A percentile compares a stretch with the other conserved stretches of the same genome.
Conservation (phyloP, 495 filamentous ascomycete species). For the Immersiella caudata region DNA sequence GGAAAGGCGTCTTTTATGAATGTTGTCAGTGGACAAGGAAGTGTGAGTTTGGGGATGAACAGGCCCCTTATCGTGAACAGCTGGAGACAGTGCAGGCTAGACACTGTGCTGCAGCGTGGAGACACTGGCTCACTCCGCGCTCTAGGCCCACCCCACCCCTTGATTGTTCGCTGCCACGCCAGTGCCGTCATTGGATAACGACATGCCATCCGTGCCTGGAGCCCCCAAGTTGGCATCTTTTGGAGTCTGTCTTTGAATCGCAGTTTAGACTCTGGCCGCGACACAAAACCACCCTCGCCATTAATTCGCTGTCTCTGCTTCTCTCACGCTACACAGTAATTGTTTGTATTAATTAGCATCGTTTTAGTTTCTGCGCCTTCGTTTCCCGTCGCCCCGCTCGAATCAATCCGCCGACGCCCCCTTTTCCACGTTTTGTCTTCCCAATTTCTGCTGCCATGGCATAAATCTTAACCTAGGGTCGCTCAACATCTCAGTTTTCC, state of each 20-base stretch:
- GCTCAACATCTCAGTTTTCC: neutral
- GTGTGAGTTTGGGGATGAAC: neutral
- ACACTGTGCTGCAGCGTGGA: neutral
- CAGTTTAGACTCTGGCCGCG: neutral
- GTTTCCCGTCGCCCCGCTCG: neutral
- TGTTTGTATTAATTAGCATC: conserved; percentile 2
- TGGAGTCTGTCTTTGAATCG: neutral
- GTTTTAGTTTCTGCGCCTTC: conserved; percentile 5
- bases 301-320: neutral
- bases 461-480: neutral
- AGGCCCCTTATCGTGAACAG: neutral
- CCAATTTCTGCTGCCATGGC: neutral
- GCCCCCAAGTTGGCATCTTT: conserved; percentile 2
- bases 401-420: neutral
- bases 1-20: neutral
- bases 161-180: neutral
- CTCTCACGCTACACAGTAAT: neutral
- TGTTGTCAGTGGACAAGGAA: neutral
- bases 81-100: neutral
- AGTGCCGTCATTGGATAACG: conserved; percentile 12
- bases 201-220: neutral
- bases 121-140: neutral
- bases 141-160: neutral
- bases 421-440: neutral
- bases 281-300: neutral